These are phyloP conservation scores for Phenoliferia sp. DNA, from an alignment of 1,284 basidiomycete species.

Conservation along the genomic window DNA sequence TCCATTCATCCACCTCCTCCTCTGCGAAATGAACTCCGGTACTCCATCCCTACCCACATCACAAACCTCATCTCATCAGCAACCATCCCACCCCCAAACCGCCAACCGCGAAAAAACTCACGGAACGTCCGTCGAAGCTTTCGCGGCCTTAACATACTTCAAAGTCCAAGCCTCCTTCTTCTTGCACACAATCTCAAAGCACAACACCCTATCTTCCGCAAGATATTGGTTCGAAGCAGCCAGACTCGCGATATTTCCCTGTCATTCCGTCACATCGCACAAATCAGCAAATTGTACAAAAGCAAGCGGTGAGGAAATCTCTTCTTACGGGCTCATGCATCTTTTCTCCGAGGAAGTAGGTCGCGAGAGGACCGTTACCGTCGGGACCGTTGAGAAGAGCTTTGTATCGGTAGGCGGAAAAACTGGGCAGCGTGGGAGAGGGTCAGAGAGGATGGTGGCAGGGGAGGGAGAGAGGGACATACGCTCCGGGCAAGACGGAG, in stretches of 20 bases:
- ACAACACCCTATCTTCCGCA: constrained; percentile 15
- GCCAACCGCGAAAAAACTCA: background rate
- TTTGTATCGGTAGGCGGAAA: constrained; percentile 87
- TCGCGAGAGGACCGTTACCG: constrained; percentile 69
- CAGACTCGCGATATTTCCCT: constrained; percentile 49
- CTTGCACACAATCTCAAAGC: constrained; percentile 34
- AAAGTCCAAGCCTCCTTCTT: constrained; percentile 60
- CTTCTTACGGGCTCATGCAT: constrained; percentile 55
- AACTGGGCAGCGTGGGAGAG: constrained; percentile 41
- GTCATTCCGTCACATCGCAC: constrained; percentile 61
- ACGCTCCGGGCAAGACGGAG: constrained; percentile 86
- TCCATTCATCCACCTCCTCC: constrained; percentile 82
- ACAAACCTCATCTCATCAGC: background rate
- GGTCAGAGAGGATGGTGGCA: background rate
- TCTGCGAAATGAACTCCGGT: constrained; percentile 61
- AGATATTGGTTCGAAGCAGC: background rate
- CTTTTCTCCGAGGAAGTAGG: constrained; percentile 94
- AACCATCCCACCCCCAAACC: background rate
- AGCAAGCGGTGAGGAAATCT: constrained; percentile 51
- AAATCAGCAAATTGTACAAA: background rate
- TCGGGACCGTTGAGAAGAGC: constrained; percentile 82
- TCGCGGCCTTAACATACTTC: constrained; percentile 40
- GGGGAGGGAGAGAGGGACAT: background rate
- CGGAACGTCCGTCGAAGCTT: constrained; percentile 38
- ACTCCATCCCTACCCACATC: constrained; percentile 59